phyloP scores from a whole-genome alignment of 805 yeast genomes.

The Kuraishia cidri region DNA sequence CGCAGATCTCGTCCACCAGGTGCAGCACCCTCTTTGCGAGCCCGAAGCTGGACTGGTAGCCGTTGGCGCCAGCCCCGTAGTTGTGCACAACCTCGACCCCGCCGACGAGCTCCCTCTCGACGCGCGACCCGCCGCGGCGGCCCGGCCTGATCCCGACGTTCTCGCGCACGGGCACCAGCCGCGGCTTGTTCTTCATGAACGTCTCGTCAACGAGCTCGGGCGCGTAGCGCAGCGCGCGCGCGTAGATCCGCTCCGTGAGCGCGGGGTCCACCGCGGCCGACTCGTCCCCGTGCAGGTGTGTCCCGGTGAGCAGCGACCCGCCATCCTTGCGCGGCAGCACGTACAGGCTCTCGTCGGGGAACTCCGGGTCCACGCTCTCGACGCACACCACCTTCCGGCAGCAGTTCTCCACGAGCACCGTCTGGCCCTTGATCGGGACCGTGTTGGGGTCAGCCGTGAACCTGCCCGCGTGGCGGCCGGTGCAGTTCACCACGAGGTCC shows the following conservation, averaged over 20 bases:
- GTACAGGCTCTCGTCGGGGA: conserved; percentile 40
- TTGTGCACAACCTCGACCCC: conserved; percentile 37
- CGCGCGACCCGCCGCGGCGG: conserved; percentile 50
- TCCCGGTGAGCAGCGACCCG: conserved; percentile 59
- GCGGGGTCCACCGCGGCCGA: conserved; percentile 25
- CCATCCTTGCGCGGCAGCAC: conserved; percentile 66
- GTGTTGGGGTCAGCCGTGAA: conserved; percentile 35
- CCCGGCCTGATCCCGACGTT: conserved; percentile 67
- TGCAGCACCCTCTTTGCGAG: conserved; percentile 20
- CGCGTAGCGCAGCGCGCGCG: conserved; percentile 30
- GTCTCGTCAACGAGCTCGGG: conserved; percentile 25
- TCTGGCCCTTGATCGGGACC: conserved; percentile 52
- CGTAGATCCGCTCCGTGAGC: conserved; percentile 36
- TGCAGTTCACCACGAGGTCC: conserved; percentile 46
- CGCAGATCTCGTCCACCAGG: conserved; percentile 19
- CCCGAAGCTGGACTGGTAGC: conserved; percentile 43
- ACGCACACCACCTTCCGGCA: conserved; percentile 24
- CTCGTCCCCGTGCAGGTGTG: conserved; percentile 11
- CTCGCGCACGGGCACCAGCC: conserved; percentile 35
- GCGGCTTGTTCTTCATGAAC: conserved; percentile 15
- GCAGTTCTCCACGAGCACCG: conserved; percentile 39
- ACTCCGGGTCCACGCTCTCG: conserved; percentile 14
- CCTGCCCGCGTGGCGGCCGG: conserved; percentile 40
- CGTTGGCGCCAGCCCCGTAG: conserved; percentile 71
- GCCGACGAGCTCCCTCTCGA: conserved; percentile 26